Evolutionary conservation across 2,329 filamentous ascomycete species (phyloP).

Genomic region (Fusarium concolor): DNA sequence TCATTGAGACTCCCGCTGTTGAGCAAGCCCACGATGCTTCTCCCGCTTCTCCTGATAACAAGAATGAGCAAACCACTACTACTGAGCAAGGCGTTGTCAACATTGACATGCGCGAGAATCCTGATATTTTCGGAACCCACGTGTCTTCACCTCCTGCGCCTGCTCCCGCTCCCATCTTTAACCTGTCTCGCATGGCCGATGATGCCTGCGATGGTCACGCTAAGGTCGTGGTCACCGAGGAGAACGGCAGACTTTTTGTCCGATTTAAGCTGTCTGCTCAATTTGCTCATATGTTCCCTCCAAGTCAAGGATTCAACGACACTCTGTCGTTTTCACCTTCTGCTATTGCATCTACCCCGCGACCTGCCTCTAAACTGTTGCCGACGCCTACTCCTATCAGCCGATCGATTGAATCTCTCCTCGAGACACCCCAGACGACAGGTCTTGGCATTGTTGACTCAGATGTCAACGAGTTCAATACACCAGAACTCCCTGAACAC

Average conservation of each 20-base stretch:
- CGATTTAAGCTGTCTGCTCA: constrained; percentile 54
- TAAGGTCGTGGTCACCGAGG: constrained; percentile 47
- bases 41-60: background rate
- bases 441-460: background rate
- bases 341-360: background rate
- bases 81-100: constrained; percentile 46
- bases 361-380: background rate
- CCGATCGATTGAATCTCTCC: background rate
- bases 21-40: background rate
- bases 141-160: constrained; percentile 27
- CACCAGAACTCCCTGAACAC: constrained; percentile 14
- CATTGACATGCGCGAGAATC: constrained; percentile 52
- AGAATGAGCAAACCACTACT: constrained; percentile 2
- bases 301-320: constrained; percentile 47
- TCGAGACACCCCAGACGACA: constrained; percentile 10
- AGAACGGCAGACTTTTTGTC: constrained; percentile 50
- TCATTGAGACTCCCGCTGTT: too few relatives aligned
- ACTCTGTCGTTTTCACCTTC: constrained; percentile 22
- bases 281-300: constrained; percentile 48
- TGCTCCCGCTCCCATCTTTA: constrained; percentile 37
- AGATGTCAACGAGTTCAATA: constrained; percentile 1
- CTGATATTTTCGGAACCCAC: constrained; percentile 51
- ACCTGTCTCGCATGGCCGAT: constrained; percentile 46
- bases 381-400: constrained; percentile 13
- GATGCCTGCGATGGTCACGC: constrained; percentile 46